phyloP scores from a whole-genome alignment of 2,329 filamentous ascomycete genomes.

The Penicillium corylophilum region DNA sequence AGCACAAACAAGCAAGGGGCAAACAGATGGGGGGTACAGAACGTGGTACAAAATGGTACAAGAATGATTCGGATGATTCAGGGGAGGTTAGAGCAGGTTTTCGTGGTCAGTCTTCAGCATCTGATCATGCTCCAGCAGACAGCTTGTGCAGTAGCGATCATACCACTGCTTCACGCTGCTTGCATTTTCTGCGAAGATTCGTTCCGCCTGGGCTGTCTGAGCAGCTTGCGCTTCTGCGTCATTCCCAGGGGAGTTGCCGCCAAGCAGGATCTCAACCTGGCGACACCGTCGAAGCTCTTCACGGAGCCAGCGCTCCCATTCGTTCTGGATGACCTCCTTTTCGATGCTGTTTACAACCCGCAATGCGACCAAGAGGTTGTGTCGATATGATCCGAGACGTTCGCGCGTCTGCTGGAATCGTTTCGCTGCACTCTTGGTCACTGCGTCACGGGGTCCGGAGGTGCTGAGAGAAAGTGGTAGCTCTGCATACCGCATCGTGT shows the following conservation, averaged over 20 bases:
- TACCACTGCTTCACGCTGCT: conserved; percentile 57
- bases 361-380: conserved; percentile 88
- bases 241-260: conserved; percentile 22
- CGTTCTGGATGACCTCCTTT: conserved; percentile 76
- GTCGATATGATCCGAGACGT: conserved; percentile 76
- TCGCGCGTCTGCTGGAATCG: conserved; percentile 78
- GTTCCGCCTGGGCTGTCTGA: conserved; percentile 24
- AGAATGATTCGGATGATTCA: neutral
- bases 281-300: conserved; percentile 77
- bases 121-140: conserved; percentile 46
- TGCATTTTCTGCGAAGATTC: conserved; percentile 35
- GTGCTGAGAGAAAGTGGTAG: conserved; percentile 30
- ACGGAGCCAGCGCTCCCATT: conserved; percentile 90
- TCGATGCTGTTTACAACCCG: conserved; percentile 88
- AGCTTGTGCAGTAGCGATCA: conserved; percentile 63
- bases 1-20: conserved; percentile 2
- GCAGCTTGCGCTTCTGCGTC: conserved; percentile 19
- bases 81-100: conserved; percentile 19
- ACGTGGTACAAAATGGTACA: neutral
- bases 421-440: conserved; percentile 42
- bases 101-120: conserved; percentile 21
- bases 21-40: neutral
- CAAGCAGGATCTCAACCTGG: conserved; percentile 54
- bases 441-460: conserved; percentile 28
- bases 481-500: conserved; percentile 36